These are phyloP conservation scores for Funneliformis caledonium DNA, from an alignment of 371 early-diverging fungal species.

Conservation along the genomic window DNA sequence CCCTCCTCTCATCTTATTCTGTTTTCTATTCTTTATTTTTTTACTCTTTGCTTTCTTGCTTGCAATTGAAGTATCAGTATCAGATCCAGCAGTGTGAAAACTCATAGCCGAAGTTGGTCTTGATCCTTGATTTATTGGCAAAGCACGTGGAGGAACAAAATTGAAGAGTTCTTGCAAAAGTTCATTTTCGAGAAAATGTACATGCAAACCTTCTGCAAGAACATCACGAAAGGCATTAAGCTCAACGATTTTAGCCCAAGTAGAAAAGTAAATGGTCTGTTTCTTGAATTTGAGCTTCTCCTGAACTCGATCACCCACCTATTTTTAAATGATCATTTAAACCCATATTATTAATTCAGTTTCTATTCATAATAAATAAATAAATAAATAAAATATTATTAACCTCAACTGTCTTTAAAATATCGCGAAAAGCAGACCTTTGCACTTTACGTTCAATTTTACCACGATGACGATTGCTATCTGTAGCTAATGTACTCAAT, in stretches of 20 bases:
- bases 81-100: constrained; percentile 33
- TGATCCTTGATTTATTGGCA: not conserved
- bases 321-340: not conserved
- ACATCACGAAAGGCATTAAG: constrained; percentile 50
- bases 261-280: constrained; percentile 46
- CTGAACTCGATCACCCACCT: constrained; percentile 52
- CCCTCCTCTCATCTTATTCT: not conserved
- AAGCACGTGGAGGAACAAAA: constrained; percentile 41
- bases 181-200: constrained; percentile 56
- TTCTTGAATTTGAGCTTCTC: constrained; percentile 56
- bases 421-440: constrained; percentile 70
- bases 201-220: constrained; percentile 53
- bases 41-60: not conserved
- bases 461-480: constrained; percentile 62
- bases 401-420: constrained; percentile 68
- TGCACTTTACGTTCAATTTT: constrained; percentile 70
- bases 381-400: not conserved
- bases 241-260: constrained; percentile 56
- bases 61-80: constrained; percentile 24
- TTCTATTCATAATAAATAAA: not conserved
- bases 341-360: not conserved
- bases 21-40: not conserved
- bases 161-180: constrained; percentile 56
- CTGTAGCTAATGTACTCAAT: constrained; percentile 60
- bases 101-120: constrained; percentile 31